Evolutionary conservation across 2,329 filamentous ascomycete genomes (phyloP).

Genomic region (Pseudopithomyces chartarum): DNA sequence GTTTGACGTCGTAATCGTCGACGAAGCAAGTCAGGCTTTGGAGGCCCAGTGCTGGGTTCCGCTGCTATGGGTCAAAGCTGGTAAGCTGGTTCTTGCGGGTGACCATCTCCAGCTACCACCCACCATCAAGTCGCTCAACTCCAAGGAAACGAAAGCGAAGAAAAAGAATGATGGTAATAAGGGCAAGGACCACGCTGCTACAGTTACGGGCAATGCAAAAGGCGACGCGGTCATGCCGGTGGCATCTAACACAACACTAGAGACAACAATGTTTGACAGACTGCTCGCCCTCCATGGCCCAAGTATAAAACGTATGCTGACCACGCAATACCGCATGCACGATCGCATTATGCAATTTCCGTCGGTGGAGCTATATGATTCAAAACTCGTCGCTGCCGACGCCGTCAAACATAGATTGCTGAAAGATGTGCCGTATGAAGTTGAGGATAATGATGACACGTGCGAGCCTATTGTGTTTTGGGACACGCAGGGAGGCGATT

Average conservation of each 20-base stretch:
- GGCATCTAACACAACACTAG: slow-evolving; percentile 63
- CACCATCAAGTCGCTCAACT: slow-evolving; percentile 80
- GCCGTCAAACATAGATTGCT: slow-evolving; percentile 76
- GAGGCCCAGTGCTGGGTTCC: slow-evolving; percentile 98
- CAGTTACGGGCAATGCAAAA: slow-evolving; percentile 38
- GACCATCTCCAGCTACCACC: slow-evolving; percentile 94
- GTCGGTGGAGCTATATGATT: slow-evolving; percentile 84
- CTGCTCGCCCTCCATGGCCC: slow-evolving; percentile 80
- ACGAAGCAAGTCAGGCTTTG: slow-evolving; percentile 93
- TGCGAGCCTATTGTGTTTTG: slow-evolving; percentile 87
- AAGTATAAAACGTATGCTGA: slow-evolving; percentile 90
- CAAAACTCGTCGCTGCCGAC: slow-evolving; percentile 79
- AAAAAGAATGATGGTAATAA: slow-evolving; percentile 51
- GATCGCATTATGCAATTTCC: slow-evolving; percentile 94
- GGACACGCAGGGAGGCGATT: slow-evolving; percentile 94
- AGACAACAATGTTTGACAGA: slow-evolving; percentile 92
- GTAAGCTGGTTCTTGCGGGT: slow-evolving; percentile 87
- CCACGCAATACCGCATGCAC: slow-evolving; percentile 98
- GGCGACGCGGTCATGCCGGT: slow-evolving; percentile 28
- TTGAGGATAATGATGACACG: slow-evolving; percentile 83
- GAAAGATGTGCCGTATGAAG: slow-evolving; percentile 75
- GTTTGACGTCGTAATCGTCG: slow-evolving; percentile 94
- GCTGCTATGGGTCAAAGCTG: slow-evolving; percentile 69
- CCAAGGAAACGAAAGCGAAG: slow-evolving; percentile 43
- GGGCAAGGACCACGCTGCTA: slow-evolving; percentile 21